Percentiles rank a stretch among this genome's conserved stretches.
Conservation (phyloP, 2,329 filamentous ascomycete species). For the Talaromyces sp. region DNA sequence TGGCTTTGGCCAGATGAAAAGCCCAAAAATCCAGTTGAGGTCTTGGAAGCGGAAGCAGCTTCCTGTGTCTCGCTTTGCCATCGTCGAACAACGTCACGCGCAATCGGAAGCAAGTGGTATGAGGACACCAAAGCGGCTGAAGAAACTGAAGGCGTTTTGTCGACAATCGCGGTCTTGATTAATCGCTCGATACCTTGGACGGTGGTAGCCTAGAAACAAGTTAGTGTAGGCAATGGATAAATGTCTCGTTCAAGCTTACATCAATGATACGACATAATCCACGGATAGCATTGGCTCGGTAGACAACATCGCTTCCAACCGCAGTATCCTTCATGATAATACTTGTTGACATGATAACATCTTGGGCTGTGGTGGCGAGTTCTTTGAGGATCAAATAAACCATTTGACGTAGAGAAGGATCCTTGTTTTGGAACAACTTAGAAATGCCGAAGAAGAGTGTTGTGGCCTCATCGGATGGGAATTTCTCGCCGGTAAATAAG, state of each 20-base stretch:
- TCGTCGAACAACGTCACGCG: slow-evolving; percentile 88
- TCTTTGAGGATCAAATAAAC: slow-evolving; percentile 98
- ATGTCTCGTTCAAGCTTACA: slow-evolving; percentile 51
- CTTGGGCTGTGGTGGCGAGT: slow-evolving; percentile 88
- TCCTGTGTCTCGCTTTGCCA: slow-evolving; percentile 99
- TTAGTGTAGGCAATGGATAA: slow-evolving; percentile 18
- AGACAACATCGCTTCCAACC: slow-evolving; percentile 88
- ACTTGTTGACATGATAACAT: slow-evolving; percentile 99
- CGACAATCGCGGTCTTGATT: slow-evolving; percentile 98
- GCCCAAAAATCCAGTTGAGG: slow-evolving; percentile 83
- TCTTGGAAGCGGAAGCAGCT: slow-evolving; percentile 85
- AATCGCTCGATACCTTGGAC: slow-evolving; percentile 97
- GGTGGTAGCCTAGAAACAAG: slow-evolving; percentile 73
- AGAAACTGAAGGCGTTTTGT: slow-evolving; percentile 96
- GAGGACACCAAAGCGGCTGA: slow-evolving; percentile 94
- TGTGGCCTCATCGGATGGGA: slow-evolving; percentile 95
- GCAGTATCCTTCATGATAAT: slow-evolving; percentile 99
- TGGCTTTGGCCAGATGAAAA: slow-evolving; percentile 76
- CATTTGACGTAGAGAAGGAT: slow-evolving; percentile 97
- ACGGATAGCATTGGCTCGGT: slow-evolving; percentile 91
- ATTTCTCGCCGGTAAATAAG: slow-evolving; percentile 93
- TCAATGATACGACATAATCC: slow-evolving; percentile 96
- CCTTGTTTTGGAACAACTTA: slow-evolving; percentile 99
- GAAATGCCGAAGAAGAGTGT: slow-evolving; percentile 98
- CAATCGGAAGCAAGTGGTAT: slow-evolving; percentile 95